phyloP scores from a whole-genome alignment of 78 protist genomes.

The Dictyostelium brefeldianum region DNA sequence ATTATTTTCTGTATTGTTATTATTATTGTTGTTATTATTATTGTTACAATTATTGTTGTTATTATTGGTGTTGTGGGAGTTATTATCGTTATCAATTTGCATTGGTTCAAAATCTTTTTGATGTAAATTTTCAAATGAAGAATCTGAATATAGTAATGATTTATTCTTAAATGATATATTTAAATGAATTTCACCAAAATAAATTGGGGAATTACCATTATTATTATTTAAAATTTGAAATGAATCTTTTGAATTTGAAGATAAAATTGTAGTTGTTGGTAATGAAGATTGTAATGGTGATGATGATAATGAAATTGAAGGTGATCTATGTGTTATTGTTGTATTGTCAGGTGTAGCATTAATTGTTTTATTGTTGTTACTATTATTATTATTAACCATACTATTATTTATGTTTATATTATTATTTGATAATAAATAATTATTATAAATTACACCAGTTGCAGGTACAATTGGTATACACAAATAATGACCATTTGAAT shows the following conservation, averaged over 20 bases:
- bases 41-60: background rate
- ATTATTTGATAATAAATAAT: background rate
- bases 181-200: constrained; percentile 17
- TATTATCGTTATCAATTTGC: constrained; percentile 2
- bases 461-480: constrained; percentile 5
- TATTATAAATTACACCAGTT: background rate
- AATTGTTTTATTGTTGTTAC: background rate
- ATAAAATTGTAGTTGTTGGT: background rate
- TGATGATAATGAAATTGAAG: background rate
- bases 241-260: no score
- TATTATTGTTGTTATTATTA: background rate
- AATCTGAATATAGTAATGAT: constrained; percentile 3
- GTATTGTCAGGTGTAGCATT: background rate
- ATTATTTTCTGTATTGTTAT: background rate
- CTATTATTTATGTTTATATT: background rate
- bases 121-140: background rate
- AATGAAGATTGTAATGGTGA: background rate
- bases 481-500: background rate
- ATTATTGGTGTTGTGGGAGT: no score
- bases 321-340: background rate
- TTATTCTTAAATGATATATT: background rate
- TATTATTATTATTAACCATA: background rate
- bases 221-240: background rate
- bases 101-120: constrained; percentile 22
- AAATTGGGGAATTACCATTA: background rate